A percentile compares a stretch with the other conserved stretches of the same genome.
Conservation (phyloP, 148 eudicot genomes). For the Camellia japonica region DNA sequence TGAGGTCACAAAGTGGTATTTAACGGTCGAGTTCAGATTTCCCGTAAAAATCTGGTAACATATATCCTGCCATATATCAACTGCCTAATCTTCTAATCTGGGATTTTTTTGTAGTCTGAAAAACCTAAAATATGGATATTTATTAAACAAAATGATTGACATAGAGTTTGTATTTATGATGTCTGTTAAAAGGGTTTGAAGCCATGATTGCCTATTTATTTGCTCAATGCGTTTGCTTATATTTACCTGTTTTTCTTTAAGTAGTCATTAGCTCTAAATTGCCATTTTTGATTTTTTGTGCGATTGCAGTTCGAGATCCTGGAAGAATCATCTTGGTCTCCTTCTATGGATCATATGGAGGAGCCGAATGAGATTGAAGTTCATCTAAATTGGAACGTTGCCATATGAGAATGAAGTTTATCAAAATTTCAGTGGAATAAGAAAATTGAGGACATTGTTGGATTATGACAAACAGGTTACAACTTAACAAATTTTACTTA, state of each 20-base stretch:
- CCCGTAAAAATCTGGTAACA: neutral
- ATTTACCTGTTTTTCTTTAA: neutral
- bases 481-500: no score
- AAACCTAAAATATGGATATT: neutral
- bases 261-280: neutral
- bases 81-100: neutral
- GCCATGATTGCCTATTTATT: neutral
- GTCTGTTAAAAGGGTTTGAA: neutral
- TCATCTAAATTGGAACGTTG: neutral
- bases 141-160: neutral
- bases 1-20: neutral
- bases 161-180: neutral
- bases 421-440: no score
- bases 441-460: no score
- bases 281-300: neutral
- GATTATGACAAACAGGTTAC: no score
- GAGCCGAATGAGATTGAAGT: neutral
- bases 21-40: neutral
- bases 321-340: conserved; percentile 1
- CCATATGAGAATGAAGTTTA: no score
- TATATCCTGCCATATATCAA: neutral
- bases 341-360: neutral
- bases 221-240: neutral
- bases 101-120: neutral
- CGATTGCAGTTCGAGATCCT: neutral